Conservation (phyloP, 1,139 yeast species). For the Yamadazyma dushanensis region DNA sequence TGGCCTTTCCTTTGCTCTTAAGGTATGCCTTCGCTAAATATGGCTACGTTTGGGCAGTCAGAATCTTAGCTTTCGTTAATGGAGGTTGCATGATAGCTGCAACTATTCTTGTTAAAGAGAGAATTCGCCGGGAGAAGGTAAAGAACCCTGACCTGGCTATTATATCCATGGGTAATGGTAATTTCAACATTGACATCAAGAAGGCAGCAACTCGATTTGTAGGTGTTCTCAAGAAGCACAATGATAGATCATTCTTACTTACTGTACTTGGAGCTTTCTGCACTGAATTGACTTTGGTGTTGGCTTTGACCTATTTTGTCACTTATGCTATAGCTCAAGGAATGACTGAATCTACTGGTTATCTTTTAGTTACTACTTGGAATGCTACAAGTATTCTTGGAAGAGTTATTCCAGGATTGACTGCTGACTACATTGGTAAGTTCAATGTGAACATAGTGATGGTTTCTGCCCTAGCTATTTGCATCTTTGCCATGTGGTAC, state of each 20-base stretch:
- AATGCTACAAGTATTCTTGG: constrained; percentile 64
- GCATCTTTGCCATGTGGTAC: constrained; percentile 48
- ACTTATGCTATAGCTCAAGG: constrained; percentile 58
- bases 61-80: constrained; percentile 32
- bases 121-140: constrained; percentile 20
- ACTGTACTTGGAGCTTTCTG: constrained; percentile 38
- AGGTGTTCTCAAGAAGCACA: constrained; percentile 10
- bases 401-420: constrained; percentile 54
- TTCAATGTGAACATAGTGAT: constrained; percentile 53
- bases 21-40: constrained; percentile 28
- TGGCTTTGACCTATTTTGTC: constrained; percentile 53
- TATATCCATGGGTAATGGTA: not conserved
- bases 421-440: constrained; percentile 56
- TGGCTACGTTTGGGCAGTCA: constrained; percentile 40
- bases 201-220: not conserved
- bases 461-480: constrained; percentile 40
- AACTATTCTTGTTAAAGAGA: constrained; percentile 44
- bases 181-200: constrained; percentile 4
- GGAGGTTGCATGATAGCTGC: constrained; percentile 37
- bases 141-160: constrained; percentile 1
- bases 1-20: constrained; percentile 36
- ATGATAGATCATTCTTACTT: constrained; percentile 22
- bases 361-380: constrained; percentile 52
- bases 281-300: constrained; percentile 56
- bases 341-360: constrained; percentile 50